Evolutionary conservation across 2,329 filamentous ascomycete genomes (phyloP).

Genomic region (Neoarthrinium moseri): DNA sequence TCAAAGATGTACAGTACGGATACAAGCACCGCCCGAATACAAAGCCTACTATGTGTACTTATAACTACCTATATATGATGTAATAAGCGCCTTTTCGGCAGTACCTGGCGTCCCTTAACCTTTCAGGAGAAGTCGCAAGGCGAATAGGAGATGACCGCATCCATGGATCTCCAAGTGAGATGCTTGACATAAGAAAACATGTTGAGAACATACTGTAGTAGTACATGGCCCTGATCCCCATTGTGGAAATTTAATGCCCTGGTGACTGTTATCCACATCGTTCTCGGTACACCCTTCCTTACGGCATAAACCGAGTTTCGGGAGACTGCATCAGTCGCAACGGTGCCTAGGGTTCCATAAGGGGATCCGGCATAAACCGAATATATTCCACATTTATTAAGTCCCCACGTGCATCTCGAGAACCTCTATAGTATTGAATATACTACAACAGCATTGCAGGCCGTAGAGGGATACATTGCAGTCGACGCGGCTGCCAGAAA

Average conservation of each 20-base stretch:
- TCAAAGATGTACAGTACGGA: too few relatives aligned
- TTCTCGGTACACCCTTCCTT: background rate
- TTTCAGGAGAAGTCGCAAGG: background rate
- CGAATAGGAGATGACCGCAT: too few relatives aligned
- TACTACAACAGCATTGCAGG: background rate
- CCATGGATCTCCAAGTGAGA: too few relatives aligned
- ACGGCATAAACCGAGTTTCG: background rate
- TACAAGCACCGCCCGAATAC: too few relatives aligned
- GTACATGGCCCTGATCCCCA: background rate
- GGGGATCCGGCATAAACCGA: background rate
- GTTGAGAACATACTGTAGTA: background rate
- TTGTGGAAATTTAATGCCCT: background rate
- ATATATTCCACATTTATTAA: too few relatives aligned
- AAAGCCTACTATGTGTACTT: too few relatives aligned
- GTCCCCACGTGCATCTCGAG: background rate
- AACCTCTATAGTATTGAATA: background rate
- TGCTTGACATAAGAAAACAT: background rate
- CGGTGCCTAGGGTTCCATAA: background rate
- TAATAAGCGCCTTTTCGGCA: too few relatives aligned
- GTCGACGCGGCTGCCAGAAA: background rate
- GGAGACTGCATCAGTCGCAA: background rate
- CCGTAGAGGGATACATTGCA: too few relatives aligned
- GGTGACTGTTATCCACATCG: background rate
- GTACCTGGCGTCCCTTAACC: background rate
- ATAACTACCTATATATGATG: too few relatives aligned